Conservation (phyloP, 1,284 basidiomycete species). For the Wallemia ichthyophaga region DNA sequence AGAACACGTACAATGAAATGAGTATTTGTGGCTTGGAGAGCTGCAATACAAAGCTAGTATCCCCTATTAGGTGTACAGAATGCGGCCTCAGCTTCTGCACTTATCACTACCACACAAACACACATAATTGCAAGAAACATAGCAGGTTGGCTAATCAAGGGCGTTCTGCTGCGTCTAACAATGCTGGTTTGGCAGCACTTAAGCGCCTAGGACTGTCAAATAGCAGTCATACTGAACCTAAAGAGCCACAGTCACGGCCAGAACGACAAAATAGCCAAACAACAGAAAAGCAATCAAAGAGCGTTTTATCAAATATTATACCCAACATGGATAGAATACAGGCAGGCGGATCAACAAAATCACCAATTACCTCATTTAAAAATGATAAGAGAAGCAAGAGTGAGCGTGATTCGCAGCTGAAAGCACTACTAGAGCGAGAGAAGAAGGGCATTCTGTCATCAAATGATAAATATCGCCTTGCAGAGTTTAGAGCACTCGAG, state of each 20-base stretch:
- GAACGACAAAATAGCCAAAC: not conserved
- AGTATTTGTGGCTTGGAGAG: not conserved
- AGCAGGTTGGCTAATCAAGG: not conserved
- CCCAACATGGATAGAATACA: not conserved
- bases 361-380: not conserved
- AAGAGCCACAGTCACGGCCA: not conserved
- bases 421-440: not conserved
- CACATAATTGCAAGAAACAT: not conserved
- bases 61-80: not conserved
- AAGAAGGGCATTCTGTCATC: not conserved
- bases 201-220: not conserved
- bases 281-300: not conserved
- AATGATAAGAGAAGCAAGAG: not conserved
- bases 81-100: not conserved
- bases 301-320: not conserved
- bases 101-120: not conserved
- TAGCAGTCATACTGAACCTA: not conserved
- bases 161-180: not conserved
- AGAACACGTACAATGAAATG: not conserved
- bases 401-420: not conserved
- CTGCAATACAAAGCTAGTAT: not conserved
- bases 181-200: not conserved
- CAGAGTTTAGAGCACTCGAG: not conserved
- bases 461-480: not conserved
- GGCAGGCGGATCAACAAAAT: not conserved